phyloP scores from a whole-genome alignment of 768 basidiomycete genomes.

The Amanita brunnescens region DNA sequence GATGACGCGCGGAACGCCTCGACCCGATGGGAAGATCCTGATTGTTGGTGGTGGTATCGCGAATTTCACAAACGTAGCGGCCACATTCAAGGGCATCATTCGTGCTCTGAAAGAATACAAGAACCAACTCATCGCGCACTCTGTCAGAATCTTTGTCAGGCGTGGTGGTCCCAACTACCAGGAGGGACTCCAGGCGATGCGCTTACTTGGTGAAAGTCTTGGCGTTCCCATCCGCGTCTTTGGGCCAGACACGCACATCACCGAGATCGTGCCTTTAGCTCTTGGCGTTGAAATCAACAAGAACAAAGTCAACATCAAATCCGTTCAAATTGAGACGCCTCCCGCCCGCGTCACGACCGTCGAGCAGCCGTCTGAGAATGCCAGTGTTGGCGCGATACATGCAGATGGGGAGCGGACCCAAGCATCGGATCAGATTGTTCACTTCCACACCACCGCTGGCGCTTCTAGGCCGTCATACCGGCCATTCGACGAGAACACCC shows the following conservation, averaged over 20 bases:
- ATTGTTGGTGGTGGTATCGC: slow-evolving; percentile 99
- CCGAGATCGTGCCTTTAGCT: slow-evolving; percentile 97
- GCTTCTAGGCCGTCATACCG: slow-evolving; percentile 67
- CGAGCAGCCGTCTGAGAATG: slow-evolving; percentile 9
- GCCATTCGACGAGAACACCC: slow-evolving; percentile 90
- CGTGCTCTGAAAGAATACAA: slow-evolving; percentile 92
- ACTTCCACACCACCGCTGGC: slow-evolving; percentile 53
- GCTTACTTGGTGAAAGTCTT: slow-evolving; percentile 91
- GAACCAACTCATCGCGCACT: slow-evolving; percentile 68
- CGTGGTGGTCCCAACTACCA: slow-evolving; percentile 99
- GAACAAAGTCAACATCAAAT: slow-evolving; percentile 20
- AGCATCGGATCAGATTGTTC: slow-evolving; percentile 82
- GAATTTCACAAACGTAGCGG: slow-evolving; percentile 99
- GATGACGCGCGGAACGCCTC: slow-evolving; percentile 82
- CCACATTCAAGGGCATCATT: slow-evolving; percentile 99
- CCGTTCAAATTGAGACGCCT: slow-evolving; percentile 30
- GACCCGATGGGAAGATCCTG: slow-evolving; percentile 90
- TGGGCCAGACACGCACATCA: slow-evolving; percentile 98
- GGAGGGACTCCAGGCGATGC: slow-evolving; percentile 95
- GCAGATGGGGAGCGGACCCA: slow-evolving; percentile 76
- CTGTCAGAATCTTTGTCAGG: slow-evolving; percentile 93
- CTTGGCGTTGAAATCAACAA: slow-evolving; percentile 69
- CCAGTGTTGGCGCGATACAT: slow-evolving; percentile 63
- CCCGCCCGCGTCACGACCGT: slow-evolving; percentile 28
- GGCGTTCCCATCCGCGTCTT: slow-evolving; percentile 96